Conservation (phyloP, 306 rosid species). For the Cucurbita argyrosperma region DNA sequence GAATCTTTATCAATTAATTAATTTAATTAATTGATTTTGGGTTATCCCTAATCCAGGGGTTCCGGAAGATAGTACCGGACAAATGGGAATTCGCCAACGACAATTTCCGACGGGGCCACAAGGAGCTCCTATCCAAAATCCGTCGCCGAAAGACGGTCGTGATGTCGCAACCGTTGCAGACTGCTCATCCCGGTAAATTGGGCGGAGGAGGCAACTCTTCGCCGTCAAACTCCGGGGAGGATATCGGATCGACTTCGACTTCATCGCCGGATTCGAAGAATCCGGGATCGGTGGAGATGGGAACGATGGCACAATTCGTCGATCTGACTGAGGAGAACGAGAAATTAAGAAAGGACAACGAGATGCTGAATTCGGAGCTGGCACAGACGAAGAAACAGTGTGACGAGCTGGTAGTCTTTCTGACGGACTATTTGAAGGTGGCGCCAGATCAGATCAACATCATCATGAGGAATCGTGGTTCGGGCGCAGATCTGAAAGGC, state of each 20-base stretch:
- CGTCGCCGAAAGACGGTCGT: constrained; percentile 55
- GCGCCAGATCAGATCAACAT: constrained; percentile 56
- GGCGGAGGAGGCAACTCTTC: constrained; percentile 12
- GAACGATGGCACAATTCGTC: constrained; percentile 8
- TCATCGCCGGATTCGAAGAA: constrained; percentile 62
- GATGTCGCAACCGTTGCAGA: neutral
- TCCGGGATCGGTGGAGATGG: constrained; percentile 49
- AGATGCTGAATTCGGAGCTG: constrained; percentile 44
- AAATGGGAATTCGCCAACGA: constrained; percentile 97
- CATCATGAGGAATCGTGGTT: constrained; percentile 29
- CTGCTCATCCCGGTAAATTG: constrained; percentile 7
- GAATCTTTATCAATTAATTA: neutral
- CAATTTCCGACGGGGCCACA: constrained; percentile 51
- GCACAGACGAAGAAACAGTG: constrained; percentile 63
- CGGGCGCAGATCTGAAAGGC: constrained; percentile 13
- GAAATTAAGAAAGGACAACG: constrained; percentile 67
- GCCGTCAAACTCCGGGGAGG: constrained; percentile 58
- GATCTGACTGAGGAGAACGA: constrained; percentile 56
- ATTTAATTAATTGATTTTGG: neutral
- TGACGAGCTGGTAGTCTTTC: constrained; percentile 44
- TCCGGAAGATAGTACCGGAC: constrained; percentile 72
- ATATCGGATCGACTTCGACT: constrained; percentile 57
- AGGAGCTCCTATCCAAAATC: constrained; percentile 45
- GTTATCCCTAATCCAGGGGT: constrained; percentile 34
- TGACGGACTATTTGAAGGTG: constrained; percentile 42